phyloP scores from a whole-genome alignment of 306 rosid genomes.

The Casuarina equisetifolia region DNA sequence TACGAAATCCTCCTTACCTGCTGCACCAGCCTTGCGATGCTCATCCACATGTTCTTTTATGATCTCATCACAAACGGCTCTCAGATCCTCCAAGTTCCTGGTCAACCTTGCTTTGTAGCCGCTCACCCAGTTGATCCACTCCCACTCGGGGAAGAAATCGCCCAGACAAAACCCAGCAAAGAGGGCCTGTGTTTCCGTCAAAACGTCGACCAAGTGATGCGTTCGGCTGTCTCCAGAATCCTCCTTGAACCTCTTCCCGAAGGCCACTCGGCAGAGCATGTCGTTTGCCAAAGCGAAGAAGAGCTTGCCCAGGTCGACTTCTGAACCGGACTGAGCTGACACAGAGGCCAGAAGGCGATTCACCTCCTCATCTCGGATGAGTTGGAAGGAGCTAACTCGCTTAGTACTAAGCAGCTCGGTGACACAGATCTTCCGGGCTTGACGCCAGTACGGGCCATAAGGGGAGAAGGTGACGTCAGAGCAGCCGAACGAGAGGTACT shows the following conservation, averaged over 20 bases:
- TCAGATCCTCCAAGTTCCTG: conserved; percentile 25
- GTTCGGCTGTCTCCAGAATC: conserved; percentile 22
- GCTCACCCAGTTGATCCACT: conserved; percentile 27
- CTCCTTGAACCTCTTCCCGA: conserved; percentile 36
- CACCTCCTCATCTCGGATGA: conserved; percentile 32
- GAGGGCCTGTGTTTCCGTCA: conserved; percentile 34
- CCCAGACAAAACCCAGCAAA: conserved; percentile 42
- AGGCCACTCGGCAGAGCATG: conserved; percentile 34
- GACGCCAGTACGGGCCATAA: conserved; percentile 48
- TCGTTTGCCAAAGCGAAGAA: conserved; percentile 33
- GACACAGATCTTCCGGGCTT: conserved; percentile 37
- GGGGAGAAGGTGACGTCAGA: conserved; percentile 47
- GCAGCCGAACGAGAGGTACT: conserved; percentile 46
- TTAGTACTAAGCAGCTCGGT: conserved; percentile 37
- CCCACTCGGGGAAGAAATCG: conserved; percentile 38
- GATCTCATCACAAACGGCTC: conserved; percentile 38
- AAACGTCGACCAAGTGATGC: conserved; percentile 17
- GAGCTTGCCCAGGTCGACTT: conserved; percentile 25
- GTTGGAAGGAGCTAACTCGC: conserved; percentile 31
- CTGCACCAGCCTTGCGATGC: background rate
- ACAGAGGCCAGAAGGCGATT: conserved; percentile 24
- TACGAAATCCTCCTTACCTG: conserved; percentile 34
- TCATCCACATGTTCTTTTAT: conserved; percentile 26
- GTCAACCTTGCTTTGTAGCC: conserved; percentile 31
- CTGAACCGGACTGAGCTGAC: background rate